phyloP scores from a whole-genome alignment of 306 rosid genomes.

The Quercus ilex region DNA sequence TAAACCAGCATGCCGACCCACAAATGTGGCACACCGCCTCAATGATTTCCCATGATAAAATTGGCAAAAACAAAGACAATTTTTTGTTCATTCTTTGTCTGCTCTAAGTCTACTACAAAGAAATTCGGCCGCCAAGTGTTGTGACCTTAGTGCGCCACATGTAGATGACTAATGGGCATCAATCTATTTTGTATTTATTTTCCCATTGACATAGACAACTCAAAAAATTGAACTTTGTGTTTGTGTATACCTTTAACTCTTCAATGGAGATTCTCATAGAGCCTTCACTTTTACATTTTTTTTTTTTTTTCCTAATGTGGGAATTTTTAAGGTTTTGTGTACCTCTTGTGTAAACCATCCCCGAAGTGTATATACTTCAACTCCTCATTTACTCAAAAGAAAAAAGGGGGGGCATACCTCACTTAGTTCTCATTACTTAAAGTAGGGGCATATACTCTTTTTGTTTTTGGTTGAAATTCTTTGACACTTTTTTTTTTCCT shows the following conservation, averaged over 20 bases:
- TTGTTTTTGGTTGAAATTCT: constrained; percentile 29
- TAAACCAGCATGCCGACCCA: constrained; percentile 34
- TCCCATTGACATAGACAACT: constrained; percentile 27
- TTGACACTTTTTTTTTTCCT: background rate
- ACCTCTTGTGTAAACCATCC: constrained; percentile 5
- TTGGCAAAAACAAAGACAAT: constrained; percentile 15
- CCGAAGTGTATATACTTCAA: constrained; percentile 7
- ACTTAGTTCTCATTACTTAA: background rate
- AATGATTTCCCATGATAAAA: constrained; percentile 27
- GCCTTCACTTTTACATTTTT: constrained; percentile 22
- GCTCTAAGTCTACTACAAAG: constrained; percentile 16
- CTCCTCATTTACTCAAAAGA: constrained; percentile 8
- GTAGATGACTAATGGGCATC: constrained; percentile 7
- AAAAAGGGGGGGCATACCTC: background rate
- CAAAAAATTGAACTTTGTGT: constrained; percentile 23
- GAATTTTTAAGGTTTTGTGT: constrained; percentile 43
- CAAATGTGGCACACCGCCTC: constrained; percentile 22
- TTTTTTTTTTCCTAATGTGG: constrained; percentile 45
- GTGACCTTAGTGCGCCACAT: constrained; percentile 14
- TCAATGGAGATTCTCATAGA: constrained; percentile 33
- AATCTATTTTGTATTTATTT: background rate
- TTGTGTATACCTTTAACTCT: constrained; percentile 4
- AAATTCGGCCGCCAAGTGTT: constrained; percentile 39
- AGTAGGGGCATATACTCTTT: constrained; percentile 28
- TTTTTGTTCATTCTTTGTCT: constrained; percentile 40